Evolutionary conservation across 2,329 filamentous ascomycete species (phyloP).

Genomic region (Ophiostoma piceae): DNA sequence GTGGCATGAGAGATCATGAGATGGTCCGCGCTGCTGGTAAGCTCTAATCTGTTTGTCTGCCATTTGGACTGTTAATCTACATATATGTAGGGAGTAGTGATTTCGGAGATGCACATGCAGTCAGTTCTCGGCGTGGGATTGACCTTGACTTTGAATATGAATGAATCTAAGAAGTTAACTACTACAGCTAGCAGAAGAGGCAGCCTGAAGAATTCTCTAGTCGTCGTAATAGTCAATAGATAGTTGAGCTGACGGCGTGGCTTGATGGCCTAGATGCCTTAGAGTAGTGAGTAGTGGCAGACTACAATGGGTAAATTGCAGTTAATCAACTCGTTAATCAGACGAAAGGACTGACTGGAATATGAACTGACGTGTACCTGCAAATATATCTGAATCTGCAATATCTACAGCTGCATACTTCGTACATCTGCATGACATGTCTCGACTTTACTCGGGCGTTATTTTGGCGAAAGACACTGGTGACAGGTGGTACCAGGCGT

Average conservation of each 20-base stretch:
- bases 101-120: background rate
- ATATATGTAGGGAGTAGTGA: background rate
- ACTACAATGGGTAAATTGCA: too few species aligned
- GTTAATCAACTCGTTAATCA: too few species aligned
- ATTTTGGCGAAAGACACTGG: background rate
- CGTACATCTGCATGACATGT: background rate
- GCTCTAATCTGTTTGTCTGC: too few species aligned
- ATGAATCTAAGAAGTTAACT: too few species aligned
- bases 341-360: too few species aligned
- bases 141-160: too few species aligned
- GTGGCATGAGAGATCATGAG: background rate
- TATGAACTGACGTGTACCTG: too few species aligned
- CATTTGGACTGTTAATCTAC: background rate
- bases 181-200: background rate
- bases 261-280: too few species aligned
- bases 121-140: background rate
- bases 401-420: background rate
- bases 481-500: slow-evolving; percentile 1
- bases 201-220: background rate
- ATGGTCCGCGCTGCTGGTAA: background rate
- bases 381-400: too few species aligned
- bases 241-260: too few species aligned
- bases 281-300: too few species aligned
- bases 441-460: slow-evolving; percentile 1
- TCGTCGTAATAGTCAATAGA: too few species aligned